Percentiles rank a stretch among this genome's conserved stretches.
Conservation (phyloP, 2,329 filamentous ascomycete genomes). For the Colletotrichum coccodes region DNA sequence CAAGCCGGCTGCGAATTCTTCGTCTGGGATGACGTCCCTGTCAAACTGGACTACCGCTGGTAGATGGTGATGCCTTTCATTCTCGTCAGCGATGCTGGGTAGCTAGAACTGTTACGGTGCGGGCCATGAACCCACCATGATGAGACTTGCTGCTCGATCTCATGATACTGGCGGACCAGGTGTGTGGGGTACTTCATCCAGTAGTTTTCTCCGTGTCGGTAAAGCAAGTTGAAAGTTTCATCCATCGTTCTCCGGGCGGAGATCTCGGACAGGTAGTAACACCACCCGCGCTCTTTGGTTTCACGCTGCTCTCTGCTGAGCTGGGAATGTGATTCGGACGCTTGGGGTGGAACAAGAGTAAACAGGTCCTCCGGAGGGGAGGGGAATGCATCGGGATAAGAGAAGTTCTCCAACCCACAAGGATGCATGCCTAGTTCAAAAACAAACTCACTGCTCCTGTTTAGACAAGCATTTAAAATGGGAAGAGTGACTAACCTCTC, state of each 20-base stretch:
- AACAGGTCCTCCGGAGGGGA: slow-evolving; percentile 19
- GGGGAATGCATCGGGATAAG: slow-evolving; percentile 36
- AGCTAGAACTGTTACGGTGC: not conserved
- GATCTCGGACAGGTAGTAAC: slow-evolving; percentile 64
- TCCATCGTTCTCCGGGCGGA: slow-evolving; percentile 53
- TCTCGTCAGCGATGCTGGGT: not conserved
- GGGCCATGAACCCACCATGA: slow-evolving; percentile 1
- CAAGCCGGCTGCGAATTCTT: slow-evolving; percentile 31
- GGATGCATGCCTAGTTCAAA: slow-evolving; percentile 12
- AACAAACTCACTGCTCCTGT: not conserved
- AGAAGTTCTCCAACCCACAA: slow-evolving; percentile 31
- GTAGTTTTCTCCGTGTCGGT: slow-evolving; percentile 16
- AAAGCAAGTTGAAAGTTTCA: slow-evolving; percentile 14
- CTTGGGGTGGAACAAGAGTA: not conserved
- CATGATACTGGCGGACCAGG: slow-evolving; percentile 30
- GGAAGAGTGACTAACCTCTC: slow-evolving; percentile 32
- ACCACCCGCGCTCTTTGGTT: slow-evolving; percentile 57
- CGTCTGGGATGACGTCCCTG: slow-evolving; percentile 12
- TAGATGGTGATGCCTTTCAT: slow-evolving; percentile 28
- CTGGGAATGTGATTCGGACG: too few species aligned
- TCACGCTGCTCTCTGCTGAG: too few species aligned
- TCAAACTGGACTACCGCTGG: slow-evolving; percentile 29
- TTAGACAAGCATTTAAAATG: not conserved
- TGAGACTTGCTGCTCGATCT: slow-evolving; percentile 26
- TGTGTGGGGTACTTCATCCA: slow-evolving; percentile 10